phyloP scores from a whole-genome alignment of 2,329 filamentous ascomycete genomes.

The Cladophialophora immunda region DNA sequence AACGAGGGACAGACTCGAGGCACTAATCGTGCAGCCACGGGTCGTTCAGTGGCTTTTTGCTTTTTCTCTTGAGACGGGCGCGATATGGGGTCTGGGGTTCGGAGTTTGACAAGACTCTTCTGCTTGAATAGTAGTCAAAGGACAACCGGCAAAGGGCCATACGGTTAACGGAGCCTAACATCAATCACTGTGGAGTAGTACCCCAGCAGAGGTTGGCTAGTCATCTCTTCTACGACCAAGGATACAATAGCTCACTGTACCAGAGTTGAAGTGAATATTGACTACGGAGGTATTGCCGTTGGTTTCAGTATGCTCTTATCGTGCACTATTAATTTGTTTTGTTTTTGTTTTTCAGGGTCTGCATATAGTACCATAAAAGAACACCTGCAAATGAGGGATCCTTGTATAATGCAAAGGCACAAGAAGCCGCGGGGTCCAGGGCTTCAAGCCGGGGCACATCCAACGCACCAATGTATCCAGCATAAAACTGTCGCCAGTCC shows the following conservation, averaged over 20 bases:
- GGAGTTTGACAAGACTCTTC: background rate
- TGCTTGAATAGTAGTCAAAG: background rate
- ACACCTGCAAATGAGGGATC: background rate
- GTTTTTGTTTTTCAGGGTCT: background rate
- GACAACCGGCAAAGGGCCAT: background rate
- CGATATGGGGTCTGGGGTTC: background rate
- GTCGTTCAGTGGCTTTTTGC: background rate
- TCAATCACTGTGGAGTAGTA: background rate
- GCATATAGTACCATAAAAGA: background rate
- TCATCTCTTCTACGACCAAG: background rate
- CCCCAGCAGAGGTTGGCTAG: background rate
- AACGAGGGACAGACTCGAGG: background rate
- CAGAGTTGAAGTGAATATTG: background rate
- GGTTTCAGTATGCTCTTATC: background rate
- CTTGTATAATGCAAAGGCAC: background rate
- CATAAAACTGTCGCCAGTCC: background rate
- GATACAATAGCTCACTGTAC: background rate
- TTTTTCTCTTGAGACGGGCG: background rate
- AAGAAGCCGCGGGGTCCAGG: background rate
- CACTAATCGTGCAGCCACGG: background rate
- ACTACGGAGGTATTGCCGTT: background rate
- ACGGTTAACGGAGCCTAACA: background rate
- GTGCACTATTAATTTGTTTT: constrained; percentile 3
- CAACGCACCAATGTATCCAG: background rate
- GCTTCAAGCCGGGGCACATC: background rate